phyloP scores from a whole-genome alignment of 148 eudicot genomes.

The Rhododendron ferrugineum region DNA sequence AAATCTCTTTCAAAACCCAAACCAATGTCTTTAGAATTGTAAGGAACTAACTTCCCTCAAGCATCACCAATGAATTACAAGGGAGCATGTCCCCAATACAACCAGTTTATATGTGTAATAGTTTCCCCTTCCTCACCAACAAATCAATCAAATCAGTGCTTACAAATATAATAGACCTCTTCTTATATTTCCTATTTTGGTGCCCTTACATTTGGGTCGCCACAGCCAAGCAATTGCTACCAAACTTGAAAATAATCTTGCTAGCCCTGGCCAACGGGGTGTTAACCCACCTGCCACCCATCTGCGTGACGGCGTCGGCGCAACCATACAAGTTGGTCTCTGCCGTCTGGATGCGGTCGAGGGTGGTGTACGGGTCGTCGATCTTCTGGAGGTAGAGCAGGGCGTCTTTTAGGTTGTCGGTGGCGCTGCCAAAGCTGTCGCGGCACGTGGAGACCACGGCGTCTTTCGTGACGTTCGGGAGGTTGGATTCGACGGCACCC shows the following conservation, averaged over 20 bases:
- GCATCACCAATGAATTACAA: background rate
- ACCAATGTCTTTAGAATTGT: background rate
- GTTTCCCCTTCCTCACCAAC: background rate
- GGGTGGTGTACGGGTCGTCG: background rate
- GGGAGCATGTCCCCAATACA: background rate
- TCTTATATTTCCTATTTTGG: background rate
- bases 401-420: background rate
- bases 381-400: background rate
- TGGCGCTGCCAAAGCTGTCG: background rate
- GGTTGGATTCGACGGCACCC: background rate
- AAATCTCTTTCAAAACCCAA: too few species aligned
- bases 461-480: background rate
- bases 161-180: background rate
- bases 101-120: background rate
- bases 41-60: background rate
- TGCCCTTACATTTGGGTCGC: background rate
- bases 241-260: background rate
- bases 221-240: conserved; percentile 3
- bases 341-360: conserved; percentile 4
- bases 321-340: background rate
- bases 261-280: background rate
- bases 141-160: background rate
- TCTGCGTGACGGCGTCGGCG: background rate
- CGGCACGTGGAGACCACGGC: background rate
- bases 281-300: conserved; percentile 1